A percentile compares a stretch with the other conserved stretches of the same genome.
Evolutionary conservation across 108 stramenopile genomes (phyloP).

Genomic region (Discostella pseudostelligera): DNA sequence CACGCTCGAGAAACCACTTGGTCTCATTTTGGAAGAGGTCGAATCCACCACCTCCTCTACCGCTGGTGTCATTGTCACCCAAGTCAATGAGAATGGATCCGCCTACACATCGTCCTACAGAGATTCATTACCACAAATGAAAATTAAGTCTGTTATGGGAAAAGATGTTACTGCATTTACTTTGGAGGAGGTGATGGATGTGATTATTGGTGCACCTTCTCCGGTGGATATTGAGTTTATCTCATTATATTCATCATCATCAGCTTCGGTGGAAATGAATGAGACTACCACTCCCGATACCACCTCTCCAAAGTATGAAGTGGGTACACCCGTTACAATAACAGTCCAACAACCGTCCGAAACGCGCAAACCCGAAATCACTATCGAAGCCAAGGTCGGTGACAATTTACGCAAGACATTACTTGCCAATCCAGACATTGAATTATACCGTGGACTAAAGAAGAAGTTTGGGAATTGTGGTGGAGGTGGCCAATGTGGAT

Average conservation of each 20-base stretch:
- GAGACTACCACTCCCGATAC: slow-evolving; percentile 5
- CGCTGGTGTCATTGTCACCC: slow-evolving; percentile 61
- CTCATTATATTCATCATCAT: neutral
- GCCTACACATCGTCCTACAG: slow-evolving; percentile 41
- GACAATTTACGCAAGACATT: slow-evolving; percentile 72
- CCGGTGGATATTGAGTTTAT: slow-evolving; percentile 58
- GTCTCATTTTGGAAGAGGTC: slow-evolving; percentile 76
- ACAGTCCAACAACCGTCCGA: slow-evolving; percentile 53
- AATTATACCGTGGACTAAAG: slow-evolving; percentile 78
- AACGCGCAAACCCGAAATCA: slow-evolving; percentile 33
- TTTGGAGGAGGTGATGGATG: slow-evolving; percentile 80
- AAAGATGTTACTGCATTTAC: slow-evolving; percentile 50
- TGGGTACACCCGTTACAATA: slow-evolving; percentile 65
- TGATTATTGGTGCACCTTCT: slow-evolving; percentile 61
- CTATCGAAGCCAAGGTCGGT: slow-evolving; percentile 68
- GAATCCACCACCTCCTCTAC: slow-evolving; percentile 30
- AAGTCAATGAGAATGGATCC: slow-evolving; percentile 65
- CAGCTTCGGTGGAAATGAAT: neutral
- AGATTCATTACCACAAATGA: slow-evolving; percentile 43
- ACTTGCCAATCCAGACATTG: slow-evolving; percentile 61
- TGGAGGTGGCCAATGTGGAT: slow-evolving; percentile 74
- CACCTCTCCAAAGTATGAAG: slow-evolving; percentile 27
- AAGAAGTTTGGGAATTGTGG: slow-evolving; percentile 80
- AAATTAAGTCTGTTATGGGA: slow-evolving; percentile 53
- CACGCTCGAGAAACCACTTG: slow-evolving; percentile 66